Percentiles rank a stretch among this genome's conserved stretches.
These are phyloP conservation scores for Cornus controversa DNA, from an alignment of 148 eudicot species.

Conservation along the genomic window DNA sequence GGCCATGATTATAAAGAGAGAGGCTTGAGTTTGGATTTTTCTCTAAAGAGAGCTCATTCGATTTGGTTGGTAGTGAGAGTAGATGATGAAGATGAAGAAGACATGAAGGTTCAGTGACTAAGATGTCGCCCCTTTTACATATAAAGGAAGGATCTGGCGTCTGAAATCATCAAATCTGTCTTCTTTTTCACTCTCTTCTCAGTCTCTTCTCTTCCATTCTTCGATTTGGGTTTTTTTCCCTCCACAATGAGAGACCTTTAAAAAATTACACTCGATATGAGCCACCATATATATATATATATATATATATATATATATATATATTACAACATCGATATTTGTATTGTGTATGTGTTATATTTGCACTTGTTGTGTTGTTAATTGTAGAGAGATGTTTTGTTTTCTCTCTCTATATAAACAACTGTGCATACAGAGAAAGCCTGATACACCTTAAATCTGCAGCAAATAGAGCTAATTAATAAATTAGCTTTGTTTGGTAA, in stretches of 20 bases:
- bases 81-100: not conserved
- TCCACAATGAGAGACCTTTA: conserved; percentile 16
- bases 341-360: not conserved
- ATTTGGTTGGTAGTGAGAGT: not conserved
- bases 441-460: not conserved
- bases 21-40: conserved; percentile 29
- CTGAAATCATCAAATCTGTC: conserved; percentile 1
- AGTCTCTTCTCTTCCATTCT: no score
- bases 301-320: no score
- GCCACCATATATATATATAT: no score
- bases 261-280: conserved; percentile 35
- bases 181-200: not conserved
- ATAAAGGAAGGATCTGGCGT: conserved; percentile 10
- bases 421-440: conserved; percentile 23
- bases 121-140: conserved; percentile 14
- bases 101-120: not conserved
- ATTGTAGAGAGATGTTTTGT: conserved; percentile 6
- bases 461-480: not conserved
- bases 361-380: conserved; percentile 22
- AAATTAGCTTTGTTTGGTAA: not conserved
- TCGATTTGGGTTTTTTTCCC: conserved; percentile 11
- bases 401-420: conserved; percentile 13
- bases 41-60: not conserved
- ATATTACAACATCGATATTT: no score
- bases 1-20: conserved; percentile 40